Evolutionary conservation across 2,329 filamentous ascomycete genomes (phyloP).

Genomic region (Incumbomyces lentus): DNA sequence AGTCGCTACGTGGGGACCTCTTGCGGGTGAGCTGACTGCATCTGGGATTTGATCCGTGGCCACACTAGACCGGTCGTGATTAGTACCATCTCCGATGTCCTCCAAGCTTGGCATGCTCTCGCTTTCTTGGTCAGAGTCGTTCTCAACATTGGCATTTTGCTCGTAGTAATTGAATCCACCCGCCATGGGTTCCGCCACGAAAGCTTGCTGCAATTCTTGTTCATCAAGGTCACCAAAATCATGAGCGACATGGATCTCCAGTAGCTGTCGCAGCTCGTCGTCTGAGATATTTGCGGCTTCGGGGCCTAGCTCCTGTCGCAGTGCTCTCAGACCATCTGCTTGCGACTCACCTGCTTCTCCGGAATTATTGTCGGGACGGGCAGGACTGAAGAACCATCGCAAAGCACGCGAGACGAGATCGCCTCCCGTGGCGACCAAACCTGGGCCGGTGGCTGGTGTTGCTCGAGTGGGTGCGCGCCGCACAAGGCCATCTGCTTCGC

Average conservation of each 20-base stretch:
- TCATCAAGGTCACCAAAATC: conserved; percentile 7
- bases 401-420: conserved; percentile 15
- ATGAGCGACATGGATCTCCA: conserved; percentile 15
- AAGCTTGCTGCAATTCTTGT: conserved; percentile 11
- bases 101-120: conserved; percentile 18
- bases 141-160: conserved; percentile 9
- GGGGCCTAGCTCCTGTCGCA: conserved; percentile 16
- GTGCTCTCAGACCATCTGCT: conserved; percentile 16
- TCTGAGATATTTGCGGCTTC: conserved; percentile 10
- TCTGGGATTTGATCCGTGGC: neutral
- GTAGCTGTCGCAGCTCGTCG: conserved; percentile 14
- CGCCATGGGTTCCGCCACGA: conserved; percentile 11
- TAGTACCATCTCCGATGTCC: conserved; percentile 8
- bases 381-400: conserved; percentile 16
- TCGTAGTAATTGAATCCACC: conserved; percentile 20
- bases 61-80: neutral
- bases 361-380: conserved; percentile 1
- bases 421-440: conserved; percentile 10
- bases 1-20: conserved; percentile 14
- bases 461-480: conserved; percentile 13
- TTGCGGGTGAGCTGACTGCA: neutral
- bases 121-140: conserved; percentile 5
- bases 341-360: conserved; percentile 7
- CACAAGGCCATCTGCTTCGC: conserved; percentile 15
- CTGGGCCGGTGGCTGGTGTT: conserved; percentile 9